A percentile compares a stretch with the other conserved stretches of the same genome.
phyloP scores from a whole-genome alignment of 1,284 basidiomycete genomes.

The Irpex sp. region DNA sequence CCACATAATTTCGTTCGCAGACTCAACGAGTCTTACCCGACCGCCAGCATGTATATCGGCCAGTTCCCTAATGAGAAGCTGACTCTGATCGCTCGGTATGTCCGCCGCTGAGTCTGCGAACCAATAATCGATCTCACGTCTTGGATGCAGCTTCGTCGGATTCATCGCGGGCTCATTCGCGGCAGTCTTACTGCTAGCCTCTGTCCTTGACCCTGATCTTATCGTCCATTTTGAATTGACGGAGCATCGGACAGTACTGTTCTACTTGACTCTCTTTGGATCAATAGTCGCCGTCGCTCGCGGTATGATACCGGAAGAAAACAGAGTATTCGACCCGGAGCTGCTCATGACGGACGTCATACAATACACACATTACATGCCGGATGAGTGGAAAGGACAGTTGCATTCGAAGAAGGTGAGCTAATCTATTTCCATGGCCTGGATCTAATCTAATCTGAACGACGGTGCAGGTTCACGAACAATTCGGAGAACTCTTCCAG shows the following conservation, averaged over 20 bases:
- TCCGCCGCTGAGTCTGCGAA: conserved; percentile 1
- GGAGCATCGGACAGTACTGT: conserved; percentile 87
- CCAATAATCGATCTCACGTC: background rate
- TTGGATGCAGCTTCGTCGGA: conserved; percentile 76
- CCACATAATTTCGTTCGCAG: conserved; percentile 89
- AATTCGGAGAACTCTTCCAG: conserved; percentile 86
- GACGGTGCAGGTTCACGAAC: conserved; percentile 71
- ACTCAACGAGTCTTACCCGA: conserved; percentile 84
- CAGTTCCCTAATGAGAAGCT: conserved; percentile 97
- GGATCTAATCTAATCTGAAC: conserved; percentile 7
- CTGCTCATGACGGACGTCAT: conserved; percentile 89
- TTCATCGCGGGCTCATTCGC: conserved; percentile 97
- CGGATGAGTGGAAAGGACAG: conserved; percentile 84
- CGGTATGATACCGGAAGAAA: conserved; percentile 96
- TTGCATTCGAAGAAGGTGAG: conserved; percentile 85
- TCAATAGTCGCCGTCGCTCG: conserved; percentile 85
- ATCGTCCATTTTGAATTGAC: conserved; percentile 95
- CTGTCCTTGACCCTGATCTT: conserved; percentile 88
- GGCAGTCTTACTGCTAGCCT: conserved; percentile 88
- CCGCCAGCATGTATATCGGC: conserved; percentile 93
- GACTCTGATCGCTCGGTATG: conserved; percentile 84
- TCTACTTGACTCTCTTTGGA: conserved; percentile 90
- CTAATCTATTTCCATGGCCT: conserved; percentile 5
- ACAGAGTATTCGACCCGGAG: conserved; percentile 91
- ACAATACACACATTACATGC: conserved; percentile 93